phyloP scores from a whole-genome alignment of 2,329 filamentous ascomycete genomes.

The Zelopaecilomyces penicillatus region DNA sequence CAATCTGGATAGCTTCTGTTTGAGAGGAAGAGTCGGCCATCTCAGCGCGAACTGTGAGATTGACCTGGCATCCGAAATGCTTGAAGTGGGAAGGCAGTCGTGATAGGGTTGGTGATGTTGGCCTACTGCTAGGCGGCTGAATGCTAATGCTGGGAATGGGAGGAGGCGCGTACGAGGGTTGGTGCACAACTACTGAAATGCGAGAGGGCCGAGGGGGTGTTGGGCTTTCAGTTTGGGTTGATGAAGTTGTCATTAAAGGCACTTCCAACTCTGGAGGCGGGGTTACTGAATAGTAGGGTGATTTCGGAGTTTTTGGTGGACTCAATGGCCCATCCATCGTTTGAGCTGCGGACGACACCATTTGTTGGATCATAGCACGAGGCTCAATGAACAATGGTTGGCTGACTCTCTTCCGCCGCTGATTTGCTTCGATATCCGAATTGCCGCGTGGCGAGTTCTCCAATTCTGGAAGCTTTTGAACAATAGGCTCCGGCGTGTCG shows the following conservation, averaged over 20 bases:
- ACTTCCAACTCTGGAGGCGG: constrained; percentile 26
- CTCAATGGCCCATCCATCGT: constrained; percentile 37
- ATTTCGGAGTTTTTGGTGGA: constrained; percentile 57
- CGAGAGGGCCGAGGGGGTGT: constrained; percentile 2
- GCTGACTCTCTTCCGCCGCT: constrained; percentile 58
- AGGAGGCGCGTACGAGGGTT: constrained; percentile 21
- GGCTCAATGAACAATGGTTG: constrained; percentile 43
- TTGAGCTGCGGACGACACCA: constrained; percentile 46
- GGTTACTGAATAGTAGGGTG: constrained; percentile 33
- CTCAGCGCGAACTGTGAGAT: constrained; percentile 17
- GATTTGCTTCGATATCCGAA: constrained; percentile 62
- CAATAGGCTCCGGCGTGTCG: constrained; percentile 33
- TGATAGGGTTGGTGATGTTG: constrained; percentile 67
- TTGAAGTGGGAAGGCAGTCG: constrained; percentile 74
- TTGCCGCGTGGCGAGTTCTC: constrained; percentile 39
- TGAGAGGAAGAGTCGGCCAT: constrained; percentile 48
- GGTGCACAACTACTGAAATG: too few relatives aligned
- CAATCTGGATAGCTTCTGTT: constrained; percentile 84
- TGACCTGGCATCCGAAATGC: constrained; percentile 76
- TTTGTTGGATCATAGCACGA: constrained; percentile 31
- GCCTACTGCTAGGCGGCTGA: constrained; percentile 76
- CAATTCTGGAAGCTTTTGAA: constrained; percentile 31
- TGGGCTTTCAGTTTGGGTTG: constrained; percentile 52
- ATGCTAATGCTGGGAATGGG: constrained; percentile 81
- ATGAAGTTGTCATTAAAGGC: constrained; percentile 41